Base-by-base conservation (phyloP, 768 basidiomycete genomes). In the Panaeolus cyanescens region DNA sequence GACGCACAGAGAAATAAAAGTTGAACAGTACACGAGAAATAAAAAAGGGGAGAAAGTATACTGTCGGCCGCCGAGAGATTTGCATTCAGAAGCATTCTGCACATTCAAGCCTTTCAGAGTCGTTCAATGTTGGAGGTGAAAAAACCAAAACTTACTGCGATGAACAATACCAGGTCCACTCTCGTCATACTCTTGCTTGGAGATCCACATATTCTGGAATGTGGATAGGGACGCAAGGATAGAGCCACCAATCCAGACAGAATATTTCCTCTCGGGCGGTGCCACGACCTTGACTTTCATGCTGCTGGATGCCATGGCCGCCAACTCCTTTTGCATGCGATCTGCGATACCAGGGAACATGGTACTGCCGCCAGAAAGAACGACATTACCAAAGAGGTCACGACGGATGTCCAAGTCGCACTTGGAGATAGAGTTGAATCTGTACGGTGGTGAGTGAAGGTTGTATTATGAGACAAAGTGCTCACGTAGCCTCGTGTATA, bases 401-500 rank as follows among this genome's bases (percentile, higher is more conserved):
- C 91, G 90, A 77, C 91, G 86, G 73, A 93, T 89, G 75, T 96
- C 90, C 58, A 91, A 79, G 75, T 93, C 91, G 71, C 91, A 90
- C 79, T 90, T 89, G 82, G 85, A 87, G 82, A 92, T 91, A 40
- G 93, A 93, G 85, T 93, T 82, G 72, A 80, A 82, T 25, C 80
- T 93, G 25, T 4, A 17, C 25, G 54, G 31, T 25, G 7, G 6
- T 25, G 54, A 13, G 61, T 13, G 60, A 30, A 31, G 34, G n/a
- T n/a, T n/a, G n/a, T n/a, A n/a, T n/a, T n/a, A 55, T 15, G 28
- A 19, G 13, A 22, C 2, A 15, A 22, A 17, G 2, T 13, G 64
- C 76, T 63, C 74, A 89, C 83, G 89, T 91, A 54, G 91, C 93
- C 81, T 95, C 92, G 79, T 95, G 92, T 70, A 96, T 94, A 81